A percentile compares a stretch with the other conserved stretches of the same genome.
Conservation (phyloP, 2,329 filamentous ascomycete species). For the Venturia nashicola region DNA sequence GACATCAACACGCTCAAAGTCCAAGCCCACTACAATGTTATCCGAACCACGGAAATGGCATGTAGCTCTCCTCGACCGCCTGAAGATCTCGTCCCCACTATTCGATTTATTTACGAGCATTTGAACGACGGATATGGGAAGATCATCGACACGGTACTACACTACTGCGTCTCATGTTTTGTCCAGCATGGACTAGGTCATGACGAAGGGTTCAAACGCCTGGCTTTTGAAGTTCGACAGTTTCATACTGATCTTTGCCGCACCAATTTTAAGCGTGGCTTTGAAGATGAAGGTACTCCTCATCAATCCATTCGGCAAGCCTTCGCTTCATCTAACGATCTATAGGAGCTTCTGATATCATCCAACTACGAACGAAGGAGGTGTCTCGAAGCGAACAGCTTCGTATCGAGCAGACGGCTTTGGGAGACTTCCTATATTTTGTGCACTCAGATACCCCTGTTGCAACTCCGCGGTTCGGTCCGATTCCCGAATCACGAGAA, state of each 20-base stretch:
- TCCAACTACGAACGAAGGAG: background rate
- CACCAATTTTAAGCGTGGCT: constrained; percentile 24
- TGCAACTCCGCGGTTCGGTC: background rate
- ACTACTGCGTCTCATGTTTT: constrained; percentile 31
- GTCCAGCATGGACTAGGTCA: constrained; percentile 23
- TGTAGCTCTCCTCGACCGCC: constrained; percentile 26
- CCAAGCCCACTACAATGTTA: constrained; percentile 27
- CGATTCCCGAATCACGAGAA: background rate
- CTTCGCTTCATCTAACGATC: background rate
- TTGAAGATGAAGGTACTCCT: constrained; percentile 25
- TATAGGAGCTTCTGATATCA: background rate
- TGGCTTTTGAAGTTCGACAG: constrained; percentile 23
- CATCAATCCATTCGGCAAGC: background rate
- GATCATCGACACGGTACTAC: constrained; percentile 27
- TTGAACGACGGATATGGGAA: constrained; percentile 16
- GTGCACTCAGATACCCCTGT: background rate
- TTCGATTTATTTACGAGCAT: constrained; percentile 24
- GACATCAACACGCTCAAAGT: constrained; percentile 27
- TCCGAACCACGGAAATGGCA: constrained; percentile 25
- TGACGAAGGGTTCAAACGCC: constrained; percentile 23
- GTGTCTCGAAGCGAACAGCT: background rate
- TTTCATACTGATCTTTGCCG: constrained; percentile 30
- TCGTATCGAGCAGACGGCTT: background rate
- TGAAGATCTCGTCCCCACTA: constrained; percentile 26
- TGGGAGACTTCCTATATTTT: constrained; percentile 1